phyloP scores from a whole-genome alignment of 495 filamentous ascomycete species.

The Neurospora sp. region DNA sequence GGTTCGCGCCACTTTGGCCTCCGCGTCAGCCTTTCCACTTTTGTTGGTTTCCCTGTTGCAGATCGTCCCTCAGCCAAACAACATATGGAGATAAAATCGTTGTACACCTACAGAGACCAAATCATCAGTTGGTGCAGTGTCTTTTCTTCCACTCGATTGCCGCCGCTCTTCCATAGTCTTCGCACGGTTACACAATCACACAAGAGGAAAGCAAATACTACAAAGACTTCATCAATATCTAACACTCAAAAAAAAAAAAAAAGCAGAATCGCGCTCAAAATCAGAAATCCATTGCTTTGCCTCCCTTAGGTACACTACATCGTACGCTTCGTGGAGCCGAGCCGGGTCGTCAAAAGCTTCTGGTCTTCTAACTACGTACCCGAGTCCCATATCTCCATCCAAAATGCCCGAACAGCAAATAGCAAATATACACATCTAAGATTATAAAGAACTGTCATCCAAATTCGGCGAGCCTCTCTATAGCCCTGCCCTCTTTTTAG shows the following conservation, averaged over 20 bases:
- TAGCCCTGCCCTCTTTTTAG: constrained; percentile 4
- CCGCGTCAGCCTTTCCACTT: not conserved
- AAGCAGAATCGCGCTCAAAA: not conserved
- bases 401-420: constrained; percentile 2
- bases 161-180: not conserved
- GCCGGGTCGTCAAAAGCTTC: constrained; percentile 68
- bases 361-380: constrained; percentile 42
- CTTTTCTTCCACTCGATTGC: not conserved
- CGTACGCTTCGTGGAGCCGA: constrained; percentile 12
- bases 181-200: not conserved
- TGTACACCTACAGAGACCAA: not conserved
- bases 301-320: not conserved
- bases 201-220: not conserved
- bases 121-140: not conserved
- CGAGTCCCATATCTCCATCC: constrained; percentile 2
- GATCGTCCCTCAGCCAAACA: not conserved
- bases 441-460: constrained; percentile 10
- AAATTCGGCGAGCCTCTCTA: constrained; percentile 8
- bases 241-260: not conserved
- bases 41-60: not conserved
- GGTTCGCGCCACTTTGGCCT: not conserved
- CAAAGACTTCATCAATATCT: not conserved
- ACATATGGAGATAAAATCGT: too few species aligned
- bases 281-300: not conserved
- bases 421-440: constrained; percentile 37